Percentiles rank a stretch among this genome's conserved stretches.
These are phyloP conservation scores for Salvia sclarea DNA, from an alignment of 305 asterid species.

Conservation along the genomic window DNA sequence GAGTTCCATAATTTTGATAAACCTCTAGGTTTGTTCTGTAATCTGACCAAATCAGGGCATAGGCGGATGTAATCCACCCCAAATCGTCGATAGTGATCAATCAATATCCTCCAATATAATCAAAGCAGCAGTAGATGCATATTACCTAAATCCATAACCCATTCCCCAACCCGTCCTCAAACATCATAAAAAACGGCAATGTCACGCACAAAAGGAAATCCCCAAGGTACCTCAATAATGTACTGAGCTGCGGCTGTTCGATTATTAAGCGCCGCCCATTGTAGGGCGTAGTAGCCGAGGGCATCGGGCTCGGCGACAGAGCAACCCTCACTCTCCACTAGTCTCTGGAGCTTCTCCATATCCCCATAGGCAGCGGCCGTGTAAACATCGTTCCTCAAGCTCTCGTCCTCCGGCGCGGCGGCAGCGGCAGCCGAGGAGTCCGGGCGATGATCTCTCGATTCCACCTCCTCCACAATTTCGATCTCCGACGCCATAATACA, in stretches of 20 bases:
- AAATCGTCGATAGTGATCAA: neutral
- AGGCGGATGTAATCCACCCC: neutral
- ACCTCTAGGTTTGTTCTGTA: neutral
- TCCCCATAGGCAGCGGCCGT: slow-evolving; percentile 98
- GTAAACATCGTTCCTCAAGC: slow-evolving; percentile 86
- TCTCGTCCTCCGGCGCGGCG: slow-evolving; percentile 88
- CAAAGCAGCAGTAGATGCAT: slow-evolving; percentile 1
- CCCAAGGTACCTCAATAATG: slow-evolving; percentile 78
- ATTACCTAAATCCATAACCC: slow-evolving; percentile 19
- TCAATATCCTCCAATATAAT: slow-evolving; percentile 22
- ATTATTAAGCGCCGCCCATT: slow-evolving; percentile 97
- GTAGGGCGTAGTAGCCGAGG: slow-evolving; percentile 90
- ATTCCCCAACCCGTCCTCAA: neutral
- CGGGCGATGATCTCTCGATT: slow-evolving; percentile 48
- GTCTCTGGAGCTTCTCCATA: slow-evolving; percentile 88
- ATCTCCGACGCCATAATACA: slow-evolving; percentile 88
- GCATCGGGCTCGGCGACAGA: slow-evolving; percentile 91
- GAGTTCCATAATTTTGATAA: neutral
- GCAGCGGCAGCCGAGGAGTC: too few species aligned
- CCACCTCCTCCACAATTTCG: slow-evolving; percentile 92
- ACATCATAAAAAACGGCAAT: too few species aligned
- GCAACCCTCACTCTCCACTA: slow-evolving; percentile 93
- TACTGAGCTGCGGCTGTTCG: slow-evolving; percentile 87
- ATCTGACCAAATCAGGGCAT: neutral
- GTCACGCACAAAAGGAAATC: too few species aligned